phyloP scores from a whole-genome alignment of 306 rosid genomes.

The Malus orientalis region DNA sequence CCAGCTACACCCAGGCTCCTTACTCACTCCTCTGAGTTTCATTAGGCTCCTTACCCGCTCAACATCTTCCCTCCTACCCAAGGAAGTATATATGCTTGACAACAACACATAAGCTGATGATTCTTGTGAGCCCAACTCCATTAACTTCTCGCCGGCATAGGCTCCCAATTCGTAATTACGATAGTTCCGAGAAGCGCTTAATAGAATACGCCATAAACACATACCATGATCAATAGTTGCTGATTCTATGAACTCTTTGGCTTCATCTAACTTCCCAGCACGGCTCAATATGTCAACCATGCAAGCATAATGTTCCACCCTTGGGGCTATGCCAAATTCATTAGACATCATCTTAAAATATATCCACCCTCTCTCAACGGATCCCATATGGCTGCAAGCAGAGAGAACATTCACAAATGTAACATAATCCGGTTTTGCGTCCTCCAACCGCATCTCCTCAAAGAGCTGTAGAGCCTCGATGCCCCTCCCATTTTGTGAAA shows the following conservation, averaged over 20 bases:
- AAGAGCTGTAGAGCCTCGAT: slow-evolving; percentile 60
- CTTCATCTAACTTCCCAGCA: slow-evolving; percentile 68
- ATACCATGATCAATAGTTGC: slow-evolving; percentile 61
- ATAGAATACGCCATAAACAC: slow-evolving; percentile 73
- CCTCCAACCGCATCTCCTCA: slow-evolving; percentile 61
- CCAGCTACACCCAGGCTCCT: slow-evolving; percentile 97
- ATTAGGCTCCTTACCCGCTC: slow-evolving; percentile 70
- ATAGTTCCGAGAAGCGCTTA: slow-evolving; percentile 73
- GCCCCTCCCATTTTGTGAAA: slow-evolving; percentile 75
- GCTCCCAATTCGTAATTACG: slow-evolving; percentile 60
- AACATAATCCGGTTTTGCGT: slow-evolving; percentile 50
- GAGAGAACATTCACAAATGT: slow-evolving; percentile 74
- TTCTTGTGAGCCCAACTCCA: slow-evolving; percentile 70
- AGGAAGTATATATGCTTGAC: slow-evolving; percentile 60
- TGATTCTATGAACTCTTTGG: slow-evolving; percentile 74
- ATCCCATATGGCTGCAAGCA: slow-evolving; percentile 85
- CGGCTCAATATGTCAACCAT: slow-evolving; percentile 87
- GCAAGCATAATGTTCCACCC: slow-evolving; percentile 78
- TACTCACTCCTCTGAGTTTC: slow-evolving; percentile 65
- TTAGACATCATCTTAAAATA: slow-evolving; percentile 67
- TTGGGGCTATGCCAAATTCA: slow-evolving; percentile 47
- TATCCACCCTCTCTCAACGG: slow-evolving; percentile 55
- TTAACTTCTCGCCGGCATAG: slow-evolving; percentile 76
- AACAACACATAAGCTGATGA: slow-evolving; percentile 67
- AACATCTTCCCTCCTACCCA: slow-evolving; percentile 61